Evolutionary conservation across 2,329 filamentous ascomycete genomes (phyloP).

Genomic region (Xylaria sp.): DNA sequence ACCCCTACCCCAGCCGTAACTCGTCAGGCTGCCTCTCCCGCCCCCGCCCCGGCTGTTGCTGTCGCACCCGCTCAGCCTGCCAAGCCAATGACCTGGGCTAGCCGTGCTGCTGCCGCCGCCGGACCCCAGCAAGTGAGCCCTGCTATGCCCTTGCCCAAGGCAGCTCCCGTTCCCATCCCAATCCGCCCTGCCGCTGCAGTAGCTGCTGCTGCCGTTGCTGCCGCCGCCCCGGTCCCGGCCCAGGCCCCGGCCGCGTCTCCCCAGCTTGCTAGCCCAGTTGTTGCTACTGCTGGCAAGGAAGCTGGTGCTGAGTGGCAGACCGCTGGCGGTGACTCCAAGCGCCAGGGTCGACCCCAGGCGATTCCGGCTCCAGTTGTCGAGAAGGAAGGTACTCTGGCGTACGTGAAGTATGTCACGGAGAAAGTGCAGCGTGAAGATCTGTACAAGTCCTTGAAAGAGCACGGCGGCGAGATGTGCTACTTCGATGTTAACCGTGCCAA

Average conservation of each 20-base stretch:
- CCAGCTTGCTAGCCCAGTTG: constrained; percentile 41
- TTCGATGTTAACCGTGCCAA: constrained; percentile 79
- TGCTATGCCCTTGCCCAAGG: constrained; percentile 53
- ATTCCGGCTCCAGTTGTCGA: constrained; percentile 55
- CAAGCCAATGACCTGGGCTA: constrained; percentile 73
- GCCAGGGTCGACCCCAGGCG: constrained; percentile 69
- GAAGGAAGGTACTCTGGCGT: constrained; percentile 74
- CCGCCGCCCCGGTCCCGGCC: constrained; percentile 33
- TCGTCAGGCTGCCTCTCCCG: constrained; percentile 37
- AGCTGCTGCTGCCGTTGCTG: constrained; percentile 43
- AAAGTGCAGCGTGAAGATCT: constrained; percentile 74
- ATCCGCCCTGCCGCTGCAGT: constrained; percentile 34
- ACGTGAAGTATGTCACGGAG: constrained; percentile 93
- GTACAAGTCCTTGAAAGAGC: constrained; percentile 63
- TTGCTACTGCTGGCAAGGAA: constrained; percentile 45
- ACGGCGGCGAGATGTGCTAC: constrained; percentile 64
- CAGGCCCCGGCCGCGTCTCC: constrained; percentile 44
- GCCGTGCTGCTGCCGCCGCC: constrained; percentile 56
- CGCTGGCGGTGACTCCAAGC: constrained; percentile 76
- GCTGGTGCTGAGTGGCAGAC: constrained; percentile 76
- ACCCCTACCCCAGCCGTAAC: constrained; percentile 49
- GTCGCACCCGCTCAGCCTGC: constrained; percentile 45
- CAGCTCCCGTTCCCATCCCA: constrained; percentile 46
- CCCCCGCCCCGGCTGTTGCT: constrained; percentile 41
- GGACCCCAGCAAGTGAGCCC: constrained; percentile 37